Evolutionary conservation across 2,329 filamentous ascomycete species (phyloP), one percentile per base, ranked within the genome.

Genomic region (Hortaea sp.): DNA sequence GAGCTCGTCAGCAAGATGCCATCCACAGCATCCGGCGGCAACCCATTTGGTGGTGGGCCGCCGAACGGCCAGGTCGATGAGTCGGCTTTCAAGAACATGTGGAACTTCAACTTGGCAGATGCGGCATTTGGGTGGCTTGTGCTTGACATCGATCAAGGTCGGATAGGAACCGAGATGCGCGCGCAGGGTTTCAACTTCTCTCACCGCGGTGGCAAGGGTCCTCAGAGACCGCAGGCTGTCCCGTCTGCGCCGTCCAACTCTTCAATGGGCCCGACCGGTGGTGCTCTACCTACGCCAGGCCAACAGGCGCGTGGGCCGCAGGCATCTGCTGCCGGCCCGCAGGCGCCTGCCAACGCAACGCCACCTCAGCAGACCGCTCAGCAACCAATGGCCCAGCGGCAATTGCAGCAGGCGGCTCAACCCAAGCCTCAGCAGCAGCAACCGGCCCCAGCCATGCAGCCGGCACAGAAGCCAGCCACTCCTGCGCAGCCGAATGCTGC

Each of bases 81-180:
- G 73, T 95, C 89, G 60, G 92, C 92, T 1, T 98, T 98, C 78
- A 98, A 98, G 75, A 98, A 98, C 66, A 97, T 97, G 92, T 98
- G 92, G 92, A 98, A 98, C 69, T 98, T 98, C 71, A 97, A 97
- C 67, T 70, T 98, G 55, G 92, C 92, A 29, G 92, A 98, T 71
- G 92, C 92, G 46, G 90, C 92, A 13, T 98, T 97, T 65, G 92
- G 92, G 50, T 98, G 88, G 75, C 75, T 98, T 43, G 88, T 97
- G 11, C 71, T 98, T 48, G 92, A 98, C 65, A 84, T 98, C 49
- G 92, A 98, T 63, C 86, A 88, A 61, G 92, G 92, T 43, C 82
- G 92, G 39, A 97, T 98, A 57, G 92, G 89, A 41, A 98, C 92
- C 0, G 92, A 98, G 70, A 98, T 98, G 92, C 82, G 88, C 53